These are phyloP conservation scores for Paradendryphiella salina DNA, from an alignment of 2,329 filamentous ascomycete genomes.

Conservation along the genomic window DNA sequence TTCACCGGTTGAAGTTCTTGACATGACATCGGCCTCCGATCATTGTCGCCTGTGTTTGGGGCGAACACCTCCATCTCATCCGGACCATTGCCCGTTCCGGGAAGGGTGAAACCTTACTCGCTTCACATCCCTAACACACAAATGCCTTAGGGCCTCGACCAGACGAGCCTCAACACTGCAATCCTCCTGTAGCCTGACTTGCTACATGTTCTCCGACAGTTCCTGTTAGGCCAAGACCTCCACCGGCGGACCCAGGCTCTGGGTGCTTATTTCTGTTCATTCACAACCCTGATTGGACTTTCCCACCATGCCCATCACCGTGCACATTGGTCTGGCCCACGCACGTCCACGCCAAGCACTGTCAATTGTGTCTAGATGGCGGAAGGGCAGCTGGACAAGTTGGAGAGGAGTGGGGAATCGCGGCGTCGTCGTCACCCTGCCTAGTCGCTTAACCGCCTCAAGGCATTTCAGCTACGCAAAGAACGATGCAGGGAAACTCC, in stretches of 20 bases:
- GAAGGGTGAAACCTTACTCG: constrained; percentile 21
- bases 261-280: constrained; percentile 1
- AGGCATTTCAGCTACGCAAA: constrained; percentile 13
- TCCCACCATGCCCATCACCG: background rate
- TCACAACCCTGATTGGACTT: constrained; percentile 15
- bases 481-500: constrained; percentile 4
- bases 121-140: constrained; percentile 23
- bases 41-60: constrained; percentile 10
- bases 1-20: background rate
- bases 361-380: constrained; percentile 1
- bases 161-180: constrained; percentile 12
- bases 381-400: constrained; percentile 16
- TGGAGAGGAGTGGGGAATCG: constrained; percentile 19
- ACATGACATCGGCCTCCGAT: constrained; percentile 7
- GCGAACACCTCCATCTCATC: constrained; percentile 6
- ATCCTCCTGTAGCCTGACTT: constrained; percentile 21
- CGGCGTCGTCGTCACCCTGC: constrained; percentile 10
- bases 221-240: constrained; percentile 26
- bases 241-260: constrained; percentile 7
- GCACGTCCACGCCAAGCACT: constrained; percentile 12
- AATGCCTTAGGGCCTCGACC: constrained; percentile 2
- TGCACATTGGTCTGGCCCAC: constrained; percentile 2
- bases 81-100: constrained; percentile 10
- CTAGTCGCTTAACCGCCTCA: constrained; percentile 16
- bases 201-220: constrained; percentile 24